A percentile compares a stretch with the other conserved stretches of the same genome.
These are phyloP conservation scores for Helichrysum umbraculigerum DNA, from an alignment of 129 eudicot genomes.

Conservation along the genomic window DNA sequence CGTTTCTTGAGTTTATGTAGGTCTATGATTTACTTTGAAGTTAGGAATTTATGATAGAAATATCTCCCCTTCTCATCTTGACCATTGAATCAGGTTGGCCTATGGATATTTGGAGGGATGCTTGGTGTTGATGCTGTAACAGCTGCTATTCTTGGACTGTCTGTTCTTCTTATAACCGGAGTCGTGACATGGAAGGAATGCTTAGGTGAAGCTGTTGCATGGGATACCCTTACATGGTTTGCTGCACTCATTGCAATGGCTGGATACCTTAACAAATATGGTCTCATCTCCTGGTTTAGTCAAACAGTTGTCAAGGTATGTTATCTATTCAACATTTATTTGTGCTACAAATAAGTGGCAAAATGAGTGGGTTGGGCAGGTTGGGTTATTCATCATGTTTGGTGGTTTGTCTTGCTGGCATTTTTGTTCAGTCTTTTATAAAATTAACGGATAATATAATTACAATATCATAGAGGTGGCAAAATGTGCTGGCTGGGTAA, in stretches of 20 bases:
- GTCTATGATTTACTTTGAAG: not conserved
- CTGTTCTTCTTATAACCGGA: constrained; percentile 87
- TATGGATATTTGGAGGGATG: constrained; percentile 90
- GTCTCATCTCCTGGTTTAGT: constrained; percentile 98
- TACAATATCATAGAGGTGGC: not conserved
- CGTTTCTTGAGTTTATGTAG: constrained; percentile 10
- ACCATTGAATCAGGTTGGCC: constrained; percentile 65
- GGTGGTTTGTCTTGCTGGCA: not conserved
- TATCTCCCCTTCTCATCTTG: constrained; percentile 13
- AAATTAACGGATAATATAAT: not conserved
- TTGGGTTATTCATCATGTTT: not conserved
- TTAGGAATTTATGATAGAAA: not conserved
- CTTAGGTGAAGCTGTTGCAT: constrained; percentile 89
- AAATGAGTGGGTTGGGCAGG: not conserved
- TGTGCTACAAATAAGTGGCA: not conserved
- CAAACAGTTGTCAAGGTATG: constrained; percentile 88
- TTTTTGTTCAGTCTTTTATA: not conserved
- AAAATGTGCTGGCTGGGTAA: not conserved
- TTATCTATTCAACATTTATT: not conserved
- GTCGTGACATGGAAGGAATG: constrained; percentile 99
- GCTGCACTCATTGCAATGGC: constrained; percentile 99
- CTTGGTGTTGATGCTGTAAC: constrained; percentile 91
- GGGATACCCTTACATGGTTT: constrained; percentile 99
- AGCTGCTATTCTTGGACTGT: constrained; percentile 94
- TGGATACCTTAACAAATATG: constrained; percentile 96